phyloP scores from a whole-genome alignment of 257 asterid species.

The Nicotiana noctiflora region DNA sequence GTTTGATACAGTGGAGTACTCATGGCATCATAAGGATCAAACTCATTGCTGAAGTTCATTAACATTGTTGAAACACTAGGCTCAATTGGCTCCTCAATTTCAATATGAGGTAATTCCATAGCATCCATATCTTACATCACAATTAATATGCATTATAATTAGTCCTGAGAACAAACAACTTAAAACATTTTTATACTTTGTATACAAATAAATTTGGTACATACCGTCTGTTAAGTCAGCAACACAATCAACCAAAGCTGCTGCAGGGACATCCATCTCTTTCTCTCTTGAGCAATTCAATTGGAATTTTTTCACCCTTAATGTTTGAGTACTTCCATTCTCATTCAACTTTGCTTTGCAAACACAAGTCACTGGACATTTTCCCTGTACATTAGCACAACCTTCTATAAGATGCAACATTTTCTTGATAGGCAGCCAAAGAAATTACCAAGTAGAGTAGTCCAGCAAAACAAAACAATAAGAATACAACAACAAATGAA shows the following conservation, averaged over 20 bases:
- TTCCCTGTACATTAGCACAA: conserved; percentile 2
- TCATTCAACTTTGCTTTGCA: conserved; percentile 17
- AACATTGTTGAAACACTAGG: conserved; percentile 68
- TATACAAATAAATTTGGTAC: neutral
- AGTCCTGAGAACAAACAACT: neutral
- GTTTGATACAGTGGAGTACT: conserved; percentile 96
- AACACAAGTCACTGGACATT: conserved; percentile 25
- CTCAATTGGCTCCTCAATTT: conserved; percentile 26
- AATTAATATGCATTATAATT: neutral
- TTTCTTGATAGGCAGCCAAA: neutral
- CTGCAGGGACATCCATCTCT: conserved; percentile 49
- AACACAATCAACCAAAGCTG: conserved; percentile 37
- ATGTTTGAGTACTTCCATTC: conserved; percentile 15
- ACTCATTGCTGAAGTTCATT: conserved; percentile 73
- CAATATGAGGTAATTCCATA: conserved; percentile 7
- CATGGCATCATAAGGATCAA: conserved; percentile 74
- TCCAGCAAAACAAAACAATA: neutral
- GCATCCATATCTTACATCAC: conserved; percentile 30
- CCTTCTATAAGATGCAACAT: neutral
- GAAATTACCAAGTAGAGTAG: neutral
- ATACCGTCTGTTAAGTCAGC: conserved; percentile 43
- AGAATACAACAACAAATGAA: neutral
- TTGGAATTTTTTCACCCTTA: conserved; percentile 28
- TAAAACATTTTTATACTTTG: neutral
- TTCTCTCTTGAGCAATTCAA: conserved; percentile 39